Conservation (phyloP, 768 basidiomycete genomes). For the Polyporus arcularius region DNA sequence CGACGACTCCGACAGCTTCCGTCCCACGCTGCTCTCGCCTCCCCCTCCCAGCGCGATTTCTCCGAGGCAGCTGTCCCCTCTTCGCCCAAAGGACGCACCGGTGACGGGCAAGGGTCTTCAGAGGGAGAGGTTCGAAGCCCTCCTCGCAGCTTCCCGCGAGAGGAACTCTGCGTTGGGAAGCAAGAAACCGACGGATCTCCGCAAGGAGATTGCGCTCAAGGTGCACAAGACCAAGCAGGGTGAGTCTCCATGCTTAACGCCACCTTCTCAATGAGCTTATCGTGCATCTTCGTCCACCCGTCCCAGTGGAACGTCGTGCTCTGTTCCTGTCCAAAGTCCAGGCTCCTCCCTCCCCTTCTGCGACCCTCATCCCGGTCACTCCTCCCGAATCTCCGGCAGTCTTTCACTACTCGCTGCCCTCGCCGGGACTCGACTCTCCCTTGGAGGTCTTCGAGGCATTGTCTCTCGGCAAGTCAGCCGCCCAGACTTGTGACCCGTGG, state of each 20-base stretch:
- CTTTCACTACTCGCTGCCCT: constrained; percentile 69
- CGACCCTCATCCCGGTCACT: constrained; percentile 58
- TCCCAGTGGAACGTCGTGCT: constrained; percentile 59
- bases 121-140: constrained; percentile 59
- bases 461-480: constrained; percentile 20
- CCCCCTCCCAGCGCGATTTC: constrained; percentile 44
- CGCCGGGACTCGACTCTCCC: constrained; percentile 66
- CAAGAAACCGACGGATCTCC: constrained; percentile 58
- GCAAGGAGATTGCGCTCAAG: constrained; percentile 74
- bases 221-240: constrained; percentile 75
- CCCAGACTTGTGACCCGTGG: constrained; percentile 44
- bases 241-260: constrained; percentile 36
- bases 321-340: constrained; percentile 73
- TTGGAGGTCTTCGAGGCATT: constrained; percentile 57
- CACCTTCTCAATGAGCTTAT: not conserved
- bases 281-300: constrained; percentile 1
- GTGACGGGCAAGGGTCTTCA: constrained; percentile 56
- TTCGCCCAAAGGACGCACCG: constrained; percentile 43
- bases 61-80: constrained; percentile 50
- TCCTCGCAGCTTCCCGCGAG: constrained; percentile 63
- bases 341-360: constrained; percentile 64
- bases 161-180: constrained; percentile 46
- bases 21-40: constrained; percentile 59
- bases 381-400: constrained; percentile 71
- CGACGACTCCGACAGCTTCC: constrained; percentile 51